Conservation (phyloP, 495 filamentous ascomycete species). For the Stereocaulon alpinum region DNA sequence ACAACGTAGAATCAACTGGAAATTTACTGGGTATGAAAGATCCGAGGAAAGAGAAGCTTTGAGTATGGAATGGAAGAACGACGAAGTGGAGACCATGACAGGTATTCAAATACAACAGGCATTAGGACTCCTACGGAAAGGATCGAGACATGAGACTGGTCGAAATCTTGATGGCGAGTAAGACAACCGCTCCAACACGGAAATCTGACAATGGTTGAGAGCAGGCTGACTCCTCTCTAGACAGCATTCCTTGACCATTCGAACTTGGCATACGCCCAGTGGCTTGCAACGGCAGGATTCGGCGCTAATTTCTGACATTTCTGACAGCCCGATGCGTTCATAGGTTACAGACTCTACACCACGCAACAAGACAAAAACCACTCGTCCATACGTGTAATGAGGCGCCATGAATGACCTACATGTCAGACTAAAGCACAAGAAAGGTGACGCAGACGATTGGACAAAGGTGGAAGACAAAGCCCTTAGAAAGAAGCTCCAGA, state of each 20-base stretch:
- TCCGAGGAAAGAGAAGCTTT: neutral
- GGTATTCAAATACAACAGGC: neutral
- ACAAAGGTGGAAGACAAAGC: slow-evolving; percentile 18
- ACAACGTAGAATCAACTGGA: neutral
- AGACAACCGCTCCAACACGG: neutral
- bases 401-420: slow-evolving; percentile 7
- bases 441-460: slow-evolving; percentile 16
- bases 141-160: neutral
- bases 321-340: neutral
- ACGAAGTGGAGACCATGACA: neutral
- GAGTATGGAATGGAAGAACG: neutral
- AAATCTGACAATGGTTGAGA: neutral
- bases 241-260: neutral
- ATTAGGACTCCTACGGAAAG: neutral
- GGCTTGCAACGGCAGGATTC: neutral
- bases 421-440: slow-evolving; percentile 9
- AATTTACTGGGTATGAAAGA: neutral
- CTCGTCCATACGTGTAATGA: too few relatives aligned
- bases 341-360: neutral
- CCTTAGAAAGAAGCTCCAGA: slow-evolving; percentile 17
- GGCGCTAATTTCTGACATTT: slow-evolving; percentile 13
- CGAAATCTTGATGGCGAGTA: neutral
- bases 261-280: neutral
- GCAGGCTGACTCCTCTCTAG: neutral
- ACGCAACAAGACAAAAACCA: too few relatives aligned